These are phyloP conservation scores for Calocybe gangraenosa DNA, from an alignment of 768 basidiomycete genomes.

Conservation along the genomic window DNA sequence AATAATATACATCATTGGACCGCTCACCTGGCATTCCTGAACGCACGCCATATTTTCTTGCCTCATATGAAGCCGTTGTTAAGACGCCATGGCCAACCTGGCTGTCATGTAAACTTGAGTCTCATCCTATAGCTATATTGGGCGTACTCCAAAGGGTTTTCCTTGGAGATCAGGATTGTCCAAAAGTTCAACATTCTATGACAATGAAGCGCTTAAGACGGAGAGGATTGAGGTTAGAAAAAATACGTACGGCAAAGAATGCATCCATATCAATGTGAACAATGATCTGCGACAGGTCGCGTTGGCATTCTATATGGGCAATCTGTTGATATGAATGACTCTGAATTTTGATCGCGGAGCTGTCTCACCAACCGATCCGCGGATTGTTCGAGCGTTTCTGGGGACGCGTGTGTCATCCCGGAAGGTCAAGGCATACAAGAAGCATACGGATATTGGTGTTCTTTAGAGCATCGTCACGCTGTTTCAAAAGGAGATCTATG, in stretches of 20 bases:
- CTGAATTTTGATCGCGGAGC: neutral
- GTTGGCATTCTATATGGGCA: conserved; percentile 61
- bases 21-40: conserved; percentile 89
- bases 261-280: conserved; percentile 98
- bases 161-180: conserved; percentile 59
- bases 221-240: neutral
- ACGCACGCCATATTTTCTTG: conserved; percentile 84
- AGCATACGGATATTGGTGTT: conserved; percentile 54
- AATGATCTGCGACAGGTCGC: conserved; percentile 80
- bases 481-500: conserved; percentile 65
- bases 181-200: conserved; percentile 65
- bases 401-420: neutral
- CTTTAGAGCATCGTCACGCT: conserved; percentile 53
- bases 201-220: too few relatives aligned
- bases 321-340: conserved; percentile 37
- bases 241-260: conserved; percentile 58
- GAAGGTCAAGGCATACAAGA: conserved; percentile 4
- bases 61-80: conserved; percentile 89
- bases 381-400: conserved; percentile 56
- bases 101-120: conserved; percentile 13
- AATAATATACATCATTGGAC: neutral
- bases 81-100: conserved; percentile 82
- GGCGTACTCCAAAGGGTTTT: conserved; percentile 68
- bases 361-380: conserved; percentile 67
- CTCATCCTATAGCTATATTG: conserved; percentile 12